phyloP scores from a whole-genome alignment of 75 land plant genomes.

The Pinus tabuliformis region DNA sequence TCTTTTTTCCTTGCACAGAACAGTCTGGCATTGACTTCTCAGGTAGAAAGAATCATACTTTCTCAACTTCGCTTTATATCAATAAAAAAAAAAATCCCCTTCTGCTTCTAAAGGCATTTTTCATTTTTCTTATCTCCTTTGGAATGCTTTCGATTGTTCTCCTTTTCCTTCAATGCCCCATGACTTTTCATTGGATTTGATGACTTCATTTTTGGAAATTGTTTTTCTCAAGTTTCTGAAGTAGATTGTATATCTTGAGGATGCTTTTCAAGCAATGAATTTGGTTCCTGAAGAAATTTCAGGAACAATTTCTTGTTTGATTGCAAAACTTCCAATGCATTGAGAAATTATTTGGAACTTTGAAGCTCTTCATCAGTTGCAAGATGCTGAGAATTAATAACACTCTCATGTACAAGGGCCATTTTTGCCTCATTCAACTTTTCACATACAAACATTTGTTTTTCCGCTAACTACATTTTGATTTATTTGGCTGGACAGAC shows the following conservation, averaged over 20 bases:
- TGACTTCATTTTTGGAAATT: slow-evolving; percentile 8
- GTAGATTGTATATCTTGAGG: slow-evolving; percentile 13
- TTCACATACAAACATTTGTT: slow-evolving; percentile 45
- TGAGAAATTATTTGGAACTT: slow-evolving; percentile 32
- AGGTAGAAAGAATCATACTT: slow-evolving; percentile 6
- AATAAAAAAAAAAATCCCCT: background rate
- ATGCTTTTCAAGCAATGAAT: slow-evolving; percentile 31
- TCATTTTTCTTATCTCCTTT: slow-evolving; percentile 3
- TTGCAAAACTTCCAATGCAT: slow-evolving; percentile 42
- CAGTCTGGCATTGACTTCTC: background rate
- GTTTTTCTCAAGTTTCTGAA: background rate
- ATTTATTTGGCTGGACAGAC: slow-evolving; percentile 23
- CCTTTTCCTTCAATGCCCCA: background rate
- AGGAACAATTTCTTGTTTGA: slow-evolving; percentile 68
- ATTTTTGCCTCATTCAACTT: slow-evolving; percentile 56
- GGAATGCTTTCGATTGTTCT: background rate
- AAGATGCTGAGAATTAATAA: slow-evolving; percentile 19
- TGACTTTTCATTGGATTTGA: background rate
- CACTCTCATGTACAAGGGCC: slow-evolving; percentile 10
- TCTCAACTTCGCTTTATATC: slow-evolving; percentile 12
- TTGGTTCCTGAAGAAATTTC: slow-evolving; percentile 62
- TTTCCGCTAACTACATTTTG: slow-evolving; percentile 20
- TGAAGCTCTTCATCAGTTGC: slow-evolving; percentile 15
- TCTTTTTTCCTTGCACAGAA: background rate
- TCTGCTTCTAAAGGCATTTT: slow-evolving; percentile 8